phyloP scores from a whole-genome alignment of 192 early-diverging fungal species.

The Lobulomyces angularis region DNA sequence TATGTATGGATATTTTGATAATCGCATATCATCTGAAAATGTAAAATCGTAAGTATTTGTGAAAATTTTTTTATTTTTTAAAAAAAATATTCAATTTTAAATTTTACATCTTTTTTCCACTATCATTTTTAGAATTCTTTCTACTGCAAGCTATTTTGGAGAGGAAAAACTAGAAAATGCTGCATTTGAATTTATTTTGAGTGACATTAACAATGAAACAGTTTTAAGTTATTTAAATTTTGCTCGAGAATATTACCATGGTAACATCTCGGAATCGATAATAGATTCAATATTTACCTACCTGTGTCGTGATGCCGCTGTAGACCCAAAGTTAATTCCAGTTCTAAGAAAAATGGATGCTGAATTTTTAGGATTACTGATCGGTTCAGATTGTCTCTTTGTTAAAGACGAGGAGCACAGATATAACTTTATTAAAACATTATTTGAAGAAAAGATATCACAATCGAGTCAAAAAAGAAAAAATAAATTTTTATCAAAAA shows the following conservation, averaged over 20 bases:
- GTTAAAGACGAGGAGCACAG: too few species aligned
- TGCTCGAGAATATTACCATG: slow-evolving; percentile 20
- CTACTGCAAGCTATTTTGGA: too few species aligned
- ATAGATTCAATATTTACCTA: slow-evolving; percentile 18
- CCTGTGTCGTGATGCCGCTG: slow-evolving; percentile 23
- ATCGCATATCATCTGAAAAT: slow-evolving; percentile 9
- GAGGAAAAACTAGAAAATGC: too few species aligned
- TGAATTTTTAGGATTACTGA: too few species aligned
- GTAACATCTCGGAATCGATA: slow-evolving; percentile 17
- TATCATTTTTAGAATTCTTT: slow-evolving; percentile 14
- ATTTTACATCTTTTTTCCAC: slow-evolving; percentile 22
- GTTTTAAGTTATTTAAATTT: slow-evolving; percentile 24
- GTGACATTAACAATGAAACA: slow-evolving; percentile 12
- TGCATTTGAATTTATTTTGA: slow-evolving; percentile 16
- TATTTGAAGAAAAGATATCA: too few species aligned
- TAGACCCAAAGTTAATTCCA: not conserved
- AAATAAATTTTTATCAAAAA: too few species aligned
- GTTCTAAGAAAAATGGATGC: too few species aligned
- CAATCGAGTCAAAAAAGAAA: too few species aligned
- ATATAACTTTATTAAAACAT: too few species aligned
- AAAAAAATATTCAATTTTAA: slow-evolving; percentile 14
- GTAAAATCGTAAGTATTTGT: too few species aligned
- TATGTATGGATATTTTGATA: slow-evolving; percentile 22
- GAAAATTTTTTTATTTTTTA: too few species aligned
- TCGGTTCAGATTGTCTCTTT: too few species aligned